Conservation (phyloP, 148 eudicot genomes). For the Heliamphora exappendiculata region DNA sequence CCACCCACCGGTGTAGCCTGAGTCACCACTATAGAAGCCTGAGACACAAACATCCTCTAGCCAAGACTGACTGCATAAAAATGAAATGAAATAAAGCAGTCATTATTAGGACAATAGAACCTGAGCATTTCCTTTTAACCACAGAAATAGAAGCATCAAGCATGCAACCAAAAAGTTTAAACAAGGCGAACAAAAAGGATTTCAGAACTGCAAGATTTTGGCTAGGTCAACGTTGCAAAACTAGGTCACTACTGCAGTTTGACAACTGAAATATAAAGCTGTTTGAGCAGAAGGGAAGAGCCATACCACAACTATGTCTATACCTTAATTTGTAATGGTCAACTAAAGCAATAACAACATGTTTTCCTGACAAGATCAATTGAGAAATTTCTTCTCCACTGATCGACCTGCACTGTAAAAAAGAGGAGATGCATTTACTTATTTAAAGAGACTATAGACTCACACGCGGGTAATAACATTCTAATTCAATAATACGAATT, state of each 20-base stretch:
- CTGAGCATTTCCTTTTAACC: neutral
- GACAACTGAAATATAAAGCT: neutral
- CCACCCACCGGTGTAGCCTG: constrained; percentile 68
- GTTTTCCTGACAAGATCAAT: constrained; percentile 80
- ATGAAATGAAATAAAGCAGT: neutral
- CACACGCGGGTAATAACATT: neutral
- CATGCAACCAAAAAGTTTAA: neutral
- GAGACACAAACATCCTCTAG: constrained; percentile 50
- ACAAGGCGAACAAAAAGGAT: neutral
- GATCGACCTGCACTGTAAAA: constrained; percentile 91
- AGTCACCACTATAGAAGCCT: constrained; percentile 42
- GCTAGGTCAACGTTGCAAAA: neutral
- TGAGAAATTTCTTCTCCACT: constrained; percentile 59
- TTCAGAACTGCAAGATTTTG: neutral
- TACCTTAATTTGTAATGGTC: constrained; percentile 84
- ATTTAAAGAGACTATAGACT: constrained; percentile 6
- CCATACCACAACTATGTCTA: constrained; percentile 32
- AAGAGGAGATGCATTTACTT: constrained; percentile 23
- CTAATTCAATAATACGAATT: neutral
- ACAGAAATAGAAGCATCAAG: neutral
- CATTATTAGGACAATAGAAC: neutral
- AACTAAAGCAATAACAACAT: constrained; percentile 80
- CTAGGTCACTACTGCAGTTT: neutral
- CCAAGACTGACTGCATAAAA: constrained; percentile 55
- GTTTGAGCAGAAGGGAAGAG: neutral